A percentile compares a stretch with the other conserved stretches of the same genome.
phyloP scores from a whole-genome alignment of 768 basidiomycete genomes.

The Psilocybe subaeruginosa region DNA sequence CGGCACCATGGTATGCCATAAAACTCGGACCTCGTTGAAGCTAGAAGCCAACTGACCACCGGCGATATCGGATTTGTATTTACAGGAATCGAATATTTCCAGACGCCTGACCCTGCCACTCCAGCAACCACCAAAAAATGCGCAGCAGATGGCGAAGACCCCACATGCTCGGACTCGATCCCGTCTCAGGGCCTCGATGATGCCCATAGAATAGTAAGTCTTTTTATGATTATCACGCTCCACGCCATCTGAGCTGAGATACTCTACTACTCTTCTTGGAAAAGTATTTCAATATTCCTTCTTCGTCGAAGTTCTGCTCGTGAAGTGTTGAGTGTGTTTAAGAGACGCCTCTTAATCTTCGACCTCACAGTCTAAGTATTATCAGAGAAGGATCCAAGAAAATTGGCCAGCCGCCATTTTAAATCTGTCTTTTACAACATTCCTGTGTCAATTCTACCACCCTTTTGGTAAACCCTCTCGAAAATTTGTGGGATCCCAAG shows the following conservation, averaged over 20 bases:
- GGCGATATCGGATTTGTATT: not conserved
- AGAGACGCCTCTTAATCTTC: no score
- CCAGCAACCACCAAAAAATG: constrained; percentile 39
- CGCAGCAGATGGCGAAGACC: constrained; percentile 42
- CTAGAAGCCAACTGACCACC: not conserved
- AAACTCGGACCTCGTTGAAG: not conserved
- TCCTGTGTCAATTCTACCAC: no score
- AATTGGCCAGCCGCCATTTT: no score
- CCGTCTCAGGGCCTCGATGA: not conserved
- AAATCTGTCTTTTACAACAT: no score
- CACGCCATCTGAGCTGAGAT: no score
- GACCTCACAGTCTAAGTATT: no score
- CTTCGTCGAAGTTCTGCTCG: not conserved
- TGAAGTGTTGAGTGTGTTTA: not conserved
- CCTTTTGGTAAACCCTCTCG: no score
- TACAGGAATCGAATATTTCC: constrained; percentile 50
- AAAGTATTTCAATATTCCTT: not conserved
- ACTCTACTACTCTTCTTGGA: not conserved
- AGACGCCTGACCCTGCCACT: constrained; percentile 38
- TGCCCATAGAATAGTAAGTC: constrained; percentile 3
- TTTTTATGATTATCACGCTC: not conserved
- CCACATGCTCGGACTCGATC: constrained; percentile 36
- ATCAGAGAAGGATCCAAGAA: no score
- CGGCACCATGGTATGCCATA: constrained; percentile 45
- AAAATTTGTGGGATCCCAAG: no score